Base-by-base conservation (phyloP, 2,329 filamentous ascomycete species). In the Sporothrix phasma region DNA sequence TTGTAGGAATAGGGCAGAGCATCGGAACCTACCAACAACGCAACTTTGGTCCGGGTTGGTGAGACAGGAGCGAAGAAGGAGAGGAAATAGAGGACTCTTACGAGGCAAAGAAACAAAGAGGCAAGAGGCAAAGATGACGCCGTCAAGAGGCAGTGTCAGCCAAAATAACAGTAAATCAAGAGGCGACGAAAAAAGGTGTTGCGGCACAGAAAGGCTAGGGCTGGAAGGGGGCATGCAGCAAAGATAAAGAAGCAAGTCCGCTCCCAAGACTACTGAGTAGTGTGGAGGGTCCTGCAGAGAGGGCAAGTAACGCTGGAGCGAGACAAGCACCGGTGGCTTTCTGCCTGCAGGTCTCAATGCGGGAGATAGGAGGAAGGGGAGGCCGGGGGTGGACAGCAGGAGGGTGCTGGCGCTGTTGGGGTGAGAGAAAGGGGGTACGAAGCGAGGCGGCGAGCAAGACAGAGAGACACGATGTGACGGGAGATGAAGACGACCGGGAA, bases 201-300 rank as follows among this genome's bases (percentile, higher is more conserved):
- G 19, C 51, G 19, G 31, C 31, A 39, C 11, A 37, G 13, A 39
- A 56, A 37, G 19, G 31, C 51, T 24, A 56, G 51, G 51, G 31
- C 39, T 56, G 31, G 51, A 56, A 56, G 51, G 51, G 43, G 53
- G 37, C 37, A 41, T 58, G 54, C 54, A 58, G 51, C 19, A 58
- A 26, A 43, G 54, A 39, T 34, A 41, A 31, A 41, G n/a, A 41
- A 26, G 37, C 24, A 45, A 17, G 54, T 58, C 54, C n/a, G 24
- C 41, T 60, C 15, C 24, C 22, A 24, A 31, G 39, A n/a, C n/a
- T n/a, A n/a, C n/a, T n/a, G n/a, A n/a, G n/a, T n/a, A n/a, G n/a
- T n/a, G 43, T 13, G 29, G 19, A 39, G 45, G 43, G 17, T 26
- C n/a, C 34, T 58, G 37, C 37, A 41, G 37, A 26, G 43, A 58